Evolutionary conservation across 352 stramenopile species (phyloP), one percentile per base, ranked within the genome.

Genomic region (Albugo laibachii): DNA sequence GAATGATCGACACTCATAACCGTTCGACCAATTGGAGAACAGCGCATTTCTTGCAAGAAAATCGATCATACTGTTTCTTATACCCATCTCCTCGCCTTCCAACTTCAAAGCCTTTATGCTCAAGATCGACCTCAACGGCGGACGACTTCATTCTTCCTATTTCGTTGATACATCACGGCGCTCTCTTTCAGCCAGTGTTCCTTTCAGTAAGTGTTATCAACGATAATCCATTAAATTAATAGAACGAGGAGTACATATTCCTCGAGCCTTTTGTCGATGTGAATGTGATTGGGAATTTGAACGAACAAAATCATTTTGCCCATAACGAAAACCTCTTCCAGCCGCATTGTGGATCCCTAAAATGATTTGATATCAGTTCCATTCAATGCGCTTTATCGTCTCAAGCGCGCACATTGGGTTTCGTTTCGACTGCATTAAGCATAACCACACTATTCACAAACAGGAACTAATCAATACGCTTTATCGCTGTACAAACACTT

Each of bases 291-390:
- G 3, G 79, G 79, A 24, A 92, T 88, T 57, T 92, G 75, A 15
- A 92, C 79, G 52, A 78, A 92, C 11, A 92, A 56, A 45, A 92
- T 67, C 12, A 71, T 88, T 37, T 76, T 77, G 45, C 79, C 79
- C 75, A 92, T 92, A 47, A 92, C 74, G 27, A 89, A 92, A 15
- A 92, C 69, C 39, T 92, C 79, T 39, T 92, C 79, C 41, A 92
- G 65, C 50, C 58, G 55, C 24, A 80, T 20, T 11, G 52, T 67
- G 3, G 55, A 53, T 12, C 79, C 79, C 76, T 88, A 46, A 15
- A 42, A 2, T 18, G 27, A 35, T 15, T 14, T 8, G 13, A 5
- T 16, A 21, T 34, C 12, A 12, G 11, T 8, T 18, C 13, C 10
- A 31, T 21, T 16, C 14, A 13, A 16, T 13, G 6, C 20, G 34